Evolutionary conservation across 2,329 filamentous ascomycete genomes (phyloP), one percentile per base, ranked within the genome.

Genomic region (Aaosphaeria pasadenensis): DNA sequence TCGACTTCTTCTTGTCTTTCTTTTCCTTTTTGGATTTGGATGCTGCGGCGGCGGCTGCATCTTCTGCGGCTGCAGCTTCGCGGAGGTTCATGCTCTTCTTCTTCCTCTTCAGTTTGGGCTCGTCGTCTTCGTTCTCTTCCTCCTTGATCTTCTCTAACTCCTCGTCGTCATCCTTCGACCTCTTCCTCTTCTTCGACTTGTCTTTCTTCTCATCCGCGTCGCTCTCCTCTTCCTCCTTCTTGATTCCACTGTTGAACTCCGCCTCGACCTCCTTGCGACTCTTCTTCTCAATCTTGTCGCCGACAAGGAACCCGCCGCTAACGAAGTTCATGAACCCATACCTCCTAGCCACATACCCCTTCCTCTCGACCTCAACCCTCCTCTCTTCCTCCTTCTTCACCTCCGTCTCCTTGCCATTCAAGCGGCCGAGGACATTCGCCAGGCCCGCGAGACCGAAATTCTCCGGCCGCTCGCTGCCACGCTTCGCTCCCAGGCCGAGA

Each of bases 271-370:
- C 55, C 49, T 55, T 66, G 38, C 77, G 75, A 59, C 82, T 75
- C 52, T 83, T 55, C 47, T 61, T 65, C 55, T 79, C 72, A 48
- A 78, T 74, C 62, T 80, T 78, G 51, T 84, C 81, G 9, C 82
- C 82, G 5, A 82, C 77, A 53, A 87, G 64, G 48, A 91, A 80
- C 0, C 92, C 94, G n/a, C 90, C 94, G 49, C 79, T 84, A 28
- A 99, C 86, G 70, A 99, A 99, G 43, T 85, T 83, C 78, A 96
- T 89, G 7, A 81, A 78, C 1, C 91, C 91, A 74, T 85, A 91
- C 70, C 85, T 89, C 60, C 82, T 79, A 57, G 87, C 84, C 46
- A 89, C 80, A 65, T 91, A 95, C 41, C 85, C 75, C 53, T 83
- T 84, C 61, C 89, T 80, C 74, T 88, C 87, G 39, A 87, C 73